These are phyloP conservation scores for Tricholoma furcatifolium DNA, from an alignment of 768 basidiomycete species.

Conservation along the genomic window DNA sequence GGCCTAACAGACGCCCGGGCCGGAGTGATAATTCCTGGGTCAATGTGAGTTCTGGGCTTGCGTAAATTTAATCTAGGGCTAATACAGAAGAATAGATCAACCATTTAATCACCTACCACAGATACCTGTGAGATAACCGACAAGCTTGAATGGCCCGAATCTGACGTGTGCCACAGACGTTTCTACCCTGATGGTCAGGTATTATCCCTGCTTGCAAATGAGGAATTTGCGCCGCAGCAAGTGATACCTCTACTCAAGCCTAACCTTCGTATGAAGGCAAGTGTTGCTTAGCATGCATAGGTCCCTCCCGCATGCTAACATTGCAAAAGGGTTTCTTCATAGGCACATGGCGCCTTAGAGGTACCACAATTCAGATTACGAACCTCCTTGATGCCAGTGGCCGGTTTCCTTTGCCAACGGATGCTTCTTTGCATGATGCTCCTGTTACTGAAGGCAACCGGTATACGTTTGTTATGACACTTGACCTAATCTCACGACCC, in stretches of 20 bases:
- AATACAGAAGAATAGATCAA: slow-evolving; percentile 48
- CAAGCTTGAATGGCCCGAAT: background rate
- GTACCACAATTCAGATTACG: slow-evolving; percentile 55
- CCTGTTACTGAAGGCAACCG: slow-evolving; percentile 28
- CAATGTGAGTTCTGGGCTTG: slow-evolving; percentile 51
- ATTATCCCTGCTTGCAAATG: slow-evolving; percentile 81
- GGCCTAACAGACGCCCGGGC: slow-evolving; percentile 34
- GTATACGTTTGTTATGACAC: slow-evolving; percentile 74
- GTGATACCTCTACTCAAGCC: slow-evolving; percentile 78
- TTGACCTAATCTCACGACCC: slow-evolving; percentile 71
- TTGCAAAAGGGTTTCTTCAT: slow-evolving; percentile 61
- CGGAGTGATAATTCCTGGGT: slow-evolving; percentile 86
- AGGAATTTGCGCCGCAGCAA: slow-evolving; percentile 66
- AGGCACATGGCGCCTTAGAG: slow-evolving; percentile 72
- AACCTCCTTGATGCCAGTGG: slow-evolving; percentile 63
- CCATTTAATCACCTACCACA: slow-evolving; percentile 90
- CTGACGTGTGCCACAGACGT: slow-evolving; percentile 45
- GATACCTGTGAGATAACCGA: slow-evolving; percentile 65
- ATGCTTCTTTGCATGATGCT: slow-evolving; percentile 7
- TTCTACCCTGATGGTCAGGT: slow-evolving; percentile 88
- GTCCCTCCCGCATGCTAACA: background rate
- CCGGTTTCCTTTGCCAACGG: slow-evolving; percentile 28
- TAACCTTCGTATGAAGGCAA: slow-evolving; percentile 74
- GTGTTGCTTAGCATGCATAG: too few relatives aligned
- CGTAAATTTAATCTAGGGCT: slow-evolving; percentile 4